Percentiles rank a stretch among this genome's conserved stretches.
Evolutionary conservation across 192 early-diverging fungal genomes (phyloP).

Genomic region (Jimgerdemannia flammicorona): DNA sequence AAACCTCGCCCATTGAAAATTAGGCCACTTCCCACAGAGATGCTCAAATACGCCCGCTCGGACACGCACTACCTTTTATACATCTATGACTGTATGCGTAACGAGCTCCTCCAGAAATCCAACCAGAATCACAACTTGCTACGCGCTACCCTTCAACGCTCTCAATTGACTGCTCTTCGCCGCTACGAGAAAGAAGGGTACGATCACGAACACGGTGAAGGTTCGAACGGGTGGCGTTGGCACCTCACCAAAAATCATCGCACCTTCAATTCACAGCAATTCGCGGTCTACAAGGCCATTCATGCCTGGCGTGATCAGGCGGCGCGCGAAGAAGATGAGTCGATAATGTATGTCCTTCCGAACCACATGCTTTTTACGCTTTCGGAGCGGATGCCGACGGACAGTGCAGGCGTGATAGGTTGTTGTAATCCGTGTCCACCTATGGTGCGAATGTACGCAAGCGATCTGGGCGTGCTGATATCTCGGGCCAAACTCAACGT

Average conservation of each 20-base stretch:
- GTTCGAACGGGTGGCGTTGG: conserved; percentile 74
- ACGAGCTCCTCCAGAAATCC: conserved; percentile 68
- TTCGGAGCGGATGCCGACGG: conserved; percentile 69
- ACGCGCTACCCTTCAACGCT: conserved; percentile 57
- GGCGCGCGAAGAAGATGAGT: conserved; percentile 94
- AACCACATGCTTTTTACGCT: conserved; percentile 84
- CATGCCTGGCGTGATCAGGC: conserved; percentile 91
- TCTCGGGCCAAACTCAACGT: conserved; percentile 18
- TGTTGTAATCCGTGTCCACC: conserved; percentile 82
- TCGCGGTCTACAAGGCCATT: conserved; percentile 81
- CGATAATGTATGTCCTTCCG: conserved; percentile 81
- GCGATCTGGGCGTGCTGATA: conserved; percentile 68
- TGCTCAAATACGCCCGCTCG: conserved; percentile 87
- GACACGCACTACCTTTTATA: conserved; percentile 98
- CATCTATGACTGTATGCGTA: conserved; percentile 90
- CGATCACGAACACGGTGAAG: conserved; percentile 75
- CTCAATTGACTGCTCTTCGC: conserved; percentile 62
- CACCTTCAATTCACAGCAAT: conserved; percentile 47
- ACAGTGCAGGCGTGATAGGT: conserved; percentile 59
- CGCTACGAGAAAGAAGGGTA: conserved; percentile 81
- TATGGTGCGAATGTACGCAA: conserved; percentile 76
- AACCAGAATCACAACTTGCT: conserved; percentile 65
- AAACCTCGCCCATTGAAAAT: background rate
- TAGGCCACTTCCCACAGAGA: conserved; percentile 88
- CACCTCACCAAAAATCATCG: conserved; percentile 61